phyloP scores from a whole-genome alignment of 202 grass and related monocot genomes.

The Setaria viridis region DNA sequence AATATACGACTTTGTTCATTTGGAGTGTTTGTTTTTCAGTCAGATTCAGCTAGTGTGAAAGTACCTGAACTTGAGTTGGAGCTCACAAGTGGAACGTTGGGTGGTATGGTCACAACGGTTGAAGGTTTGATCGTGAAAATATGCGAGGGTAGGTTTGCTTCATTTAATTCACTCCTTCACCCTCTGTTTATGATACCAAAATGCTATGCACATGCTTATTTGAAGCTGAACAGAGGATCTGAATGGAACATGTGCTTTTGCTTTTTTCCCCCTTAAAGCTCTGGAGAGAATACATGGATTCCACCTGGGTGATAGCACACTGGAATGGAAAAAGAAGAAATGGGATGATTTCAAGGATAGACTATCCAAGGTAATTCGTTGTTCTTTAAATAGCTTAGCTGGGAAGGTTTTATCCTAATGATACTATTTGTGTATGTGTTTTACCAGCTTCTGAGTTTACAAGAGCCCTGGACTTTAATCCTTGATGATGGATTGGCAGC shows the following conservation, averaged over 20 bases:
- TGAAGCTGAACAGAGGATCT: conserved; percentile 9
- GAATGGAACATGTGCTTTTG: background rate
- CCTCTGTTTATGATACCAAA: conserved; percentile 5
- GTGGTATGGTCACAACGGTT: conserved; percentile 91
- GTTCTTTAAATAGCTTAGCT: background rate
- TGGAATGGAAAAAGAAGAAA: conserved; percentile 89
- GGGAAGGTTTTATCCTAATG: background rate
- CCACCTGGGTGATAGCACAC: conserved; percentile 84
- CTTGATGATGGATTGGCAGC: conserved; percentile 86
- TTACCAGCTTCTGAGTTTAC: conserved; percentile 75
- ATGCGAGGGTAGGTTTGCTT: conserved; percentile 70
- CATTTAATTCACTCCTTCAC: conserved; percentile 13
- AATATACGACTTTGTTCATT: conserved; percentile 31
- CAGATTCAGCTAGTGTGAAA: conserved; percentile 74
- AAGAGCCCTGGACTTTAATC: conserved; percentile 87
- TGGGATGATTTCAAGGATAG: conserved; percentile 79
- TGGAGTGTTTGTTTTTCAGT: conserved; percentile 51
- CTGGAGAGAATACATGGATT: conserved; percentile 90
- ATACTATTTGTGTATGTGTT: background rate
- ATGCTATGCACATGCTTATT: background rate
- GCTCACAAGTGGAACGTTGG: conserved; percentile 79
- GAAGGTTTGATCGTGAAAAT: conserved; percentile 97
- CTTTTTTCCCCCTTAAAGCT: conserved; percentile 35
- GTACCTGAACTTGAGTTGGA: conserved; percentile 96
- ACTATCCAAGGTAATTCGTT: conserved; percentile 62